phyloP scores from a whole-genome alignment of 345 rosid genomes.

The Lenwebbia sp. region DNA sequence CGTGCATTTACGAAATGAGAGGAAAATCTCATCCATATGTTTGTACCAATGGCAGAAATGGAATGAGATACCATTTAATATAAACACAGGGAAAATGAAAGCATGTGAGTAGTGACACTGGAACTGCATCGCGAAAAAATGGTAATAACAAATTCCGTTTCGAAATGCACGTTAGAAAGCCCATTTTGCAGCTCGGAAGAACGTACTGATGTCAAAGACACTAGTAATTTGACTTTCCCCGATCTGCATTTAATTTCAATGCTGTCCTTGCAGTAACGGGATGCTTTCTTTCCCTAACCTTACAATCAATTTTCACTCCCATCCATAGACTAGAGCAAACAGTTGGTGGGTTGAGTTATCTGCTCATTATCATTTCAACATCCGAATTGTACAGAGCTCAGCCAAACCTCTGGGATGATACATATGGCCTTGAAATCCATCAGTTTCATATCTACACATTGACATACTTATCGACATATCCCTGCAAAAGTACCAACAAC shows the following conservation, averaged over 20 bases:
- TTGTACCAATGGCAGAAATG: background rate
- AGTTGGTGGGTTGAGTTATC: background rate
- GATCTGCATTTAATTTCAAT: background rate
- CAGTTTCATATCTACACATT: slow-evolving; percentile 27
- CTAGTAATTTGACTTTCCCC: background rate
- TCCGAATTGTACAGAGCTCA: background rate
- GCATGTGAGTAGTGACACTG: background rate
- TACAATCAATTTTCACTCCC: background rate
- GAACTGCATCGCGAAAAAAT: background rate
- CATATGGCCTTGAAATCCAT: background rate
- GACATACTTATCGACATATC: slow-evolving; percentile 80
- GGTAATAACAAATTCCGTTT: background rate
- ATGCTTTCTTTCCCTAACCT: background rate
- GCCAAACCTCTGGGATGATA: background rate
- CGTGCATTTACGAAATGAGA: background rate
- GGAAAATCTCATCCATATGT: background rate
- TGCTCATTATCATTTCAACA: background rate
- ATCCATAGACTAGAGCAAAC: background rate
- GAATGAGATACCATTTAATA: background rate
- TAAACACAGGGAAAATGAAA: background rate
- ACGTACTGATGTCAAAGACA: background rate
- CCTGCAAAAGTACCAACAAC: slow-evolving; percentile 28
- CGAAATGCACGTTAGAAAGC: background rate
- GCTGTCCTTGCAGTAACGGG: background rate
- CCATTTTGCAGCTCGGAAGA: background rate